Percentiles rank a stretch among this genome's conserved stretches.
phyloP scores from a whole-genome alignment of 2,329 filamentous ascomycete genomes.

The Ophiobolus disseminans region DNA sequence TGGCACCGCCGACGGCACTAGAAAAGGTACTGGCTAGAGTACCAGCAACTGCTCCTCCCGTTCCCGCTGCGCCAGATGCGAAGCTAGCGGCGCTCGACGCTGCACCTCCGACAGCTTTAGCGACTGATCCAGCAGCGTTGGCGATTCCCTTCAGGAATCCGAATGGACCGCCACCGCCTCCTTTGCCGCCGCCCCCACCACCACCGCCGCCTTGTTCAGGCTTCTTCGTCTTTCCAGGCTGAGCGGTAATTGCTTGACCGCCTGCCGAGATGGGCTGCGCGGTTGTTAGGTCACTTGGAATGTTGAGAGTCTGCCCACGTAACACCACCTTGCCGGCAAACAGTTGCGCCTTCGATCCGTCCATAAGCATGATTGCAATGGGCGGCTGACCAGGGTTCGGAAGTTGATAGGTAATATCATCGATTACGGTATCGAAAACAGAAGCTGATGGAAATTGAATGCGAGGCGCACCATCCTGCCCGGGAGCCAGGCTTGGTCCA shows the following conservation, averaged over 20 bases:
- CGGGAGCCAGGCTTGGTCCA: not conserved
- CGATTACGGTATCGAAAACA: constrained; percentile 18
- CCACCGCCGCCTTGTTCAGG: constrained; percentile 6
- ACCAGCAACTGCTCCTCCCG: constrained; percentile 3
- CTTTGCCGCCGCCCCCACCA: not conserved
- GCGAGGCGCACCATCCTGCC: not conserved
- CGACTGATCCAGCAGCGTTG: constrained; percentile 6
- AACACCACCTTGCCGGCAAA: constrained; percentile 12
- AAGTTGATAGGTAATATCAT: constrained; percentile 15
- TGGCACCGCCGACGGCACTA: constrained; percentile 6
- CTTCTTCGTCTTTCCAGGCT: constrained; percentile 11
- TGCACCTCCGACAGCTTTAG: constrained; percentile 3
- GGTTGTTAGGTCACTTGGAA: constrained; percentile 2
- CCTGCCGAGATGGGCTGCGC: constrained; percentile 5
- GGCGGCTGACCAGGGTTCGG: constrained; percentile 14
- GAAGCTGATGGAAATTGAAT: constrained; percentile 4
- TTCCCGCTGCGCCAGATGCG: constrained; percentile 7
- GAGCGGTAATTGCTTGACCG: constrained; percentile 11
- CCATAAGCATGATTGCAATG: constrained; percentile 14
- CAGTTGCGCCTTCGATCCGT: constrained; percentile 13
- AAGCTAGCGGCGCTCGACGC: constrained; percentile 8
- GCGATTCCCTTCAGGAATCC: constrained; percentile 8
- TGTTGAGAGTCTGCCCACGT: constrained; percentile 9
- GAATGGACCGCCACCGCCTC: constrained; percentile 10
- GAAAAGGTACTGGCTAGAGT: constrained; percentile 7